phyloP scores from a whole-genome alignment of 345 rosid species.

The Raphanus sativus region DNA sequence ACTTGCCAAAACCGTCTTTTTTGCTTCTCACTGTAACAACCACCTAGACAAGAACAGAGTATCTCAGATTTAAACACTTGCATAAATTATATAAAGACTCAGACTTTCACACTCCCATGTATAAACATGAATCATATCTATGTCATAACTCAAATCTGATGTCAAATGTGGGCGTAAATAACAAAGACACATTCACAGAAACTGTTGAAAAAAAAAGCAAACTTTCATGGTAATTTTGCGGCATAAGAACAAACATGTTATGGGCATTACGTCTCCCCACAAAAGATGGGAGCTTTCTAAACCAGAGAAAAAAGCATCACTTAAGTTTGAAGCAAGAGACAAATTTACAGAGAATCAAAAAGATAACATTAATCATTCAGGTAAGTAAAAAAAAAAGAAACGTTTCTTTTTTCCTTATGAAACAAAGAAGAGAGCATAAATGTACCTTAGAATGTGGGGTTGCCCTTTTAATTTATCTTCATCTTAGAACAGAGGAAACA shows the following conservation, averaged over 20 bases:
- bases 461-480: conserved; percentile 44
- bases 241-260: conserved; percentile 36
- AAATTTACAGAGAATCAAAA: conserved; percentile 44
- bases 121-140: too few species aligned
- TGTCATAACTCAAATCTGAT: neutral
- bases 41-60: conserved; percentile 21
- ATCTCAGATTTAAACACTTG: conserved; percentile 23
- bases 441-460: conserved; percentile 27
- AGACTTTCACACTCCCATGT: neutral
- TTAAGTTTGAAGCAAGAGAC: conserved; percentile 66
- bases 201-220: neutral
- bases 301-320: conserved; percentile 57
- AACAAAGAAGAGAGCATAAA: neutral
- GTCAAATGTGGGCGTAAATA: neutral
- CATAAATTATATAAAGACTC: conserved; percentile 11
- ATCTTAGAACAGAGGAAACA: conserved; percentile 54
- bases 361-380: neutral
- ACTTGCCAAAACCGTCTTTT: conserved; percentile 15
- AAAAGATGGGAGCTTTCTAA: conserved; percentile 18
- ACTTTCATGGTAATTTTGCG: conserved; percentile 6
- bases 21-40: conserved; percentile 17
- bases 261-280: conserved; percentile 34
- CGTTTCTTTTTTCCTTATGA: conserved; percentile 31
- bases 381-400: neutral
- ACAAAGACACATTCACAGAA: neutral